A percentile compares a stretch with the other conserved stretches of the same genome.
These are phyloP conservation scores for Hymenoscyphus infarciens DNA, from an alignment of 2,329 filamentous ascomycete species.

Conservation along the genomic window DNA sequence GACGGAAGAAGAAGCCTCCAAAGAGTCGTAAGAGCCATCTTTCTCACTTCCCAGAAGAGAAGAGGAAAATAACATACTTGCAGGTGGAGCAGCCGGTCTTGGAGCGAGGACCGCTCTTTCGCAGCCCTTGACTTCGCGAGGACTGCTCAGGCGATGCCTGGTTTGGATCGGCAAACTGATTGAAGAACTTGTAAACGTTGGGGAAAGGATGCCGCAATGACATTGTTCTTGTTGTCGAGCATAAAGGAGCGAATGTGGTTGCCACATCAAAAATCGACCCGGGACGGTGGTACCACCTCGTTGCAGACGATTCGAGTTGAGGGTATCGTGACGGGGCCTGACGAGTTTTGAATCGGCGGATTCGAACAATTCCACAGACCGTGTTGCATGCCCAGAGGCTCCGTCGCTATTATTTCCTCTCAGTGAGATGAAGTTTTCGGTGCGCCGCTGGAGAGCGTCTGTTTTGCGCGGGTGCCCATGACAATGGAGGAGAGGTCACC, in stretches of 20 bases:
- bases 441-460: conserved; percentile 23
- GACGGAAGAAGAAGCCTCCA: not conserved
- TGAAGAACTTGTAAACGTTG: conserved; percentile 36
- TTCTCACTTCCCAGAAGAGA: not conserved
- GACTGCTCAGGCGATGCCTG: conserved; percentile 33
- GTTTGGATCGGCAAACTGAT: conserved; percentile 34
- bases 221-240: conserved; percentile 29
- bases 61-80: conserved; percentile 30
- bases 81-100: conserved; percentile 36
- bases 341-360: not conserved
- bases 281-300: conserved; percentile 12
- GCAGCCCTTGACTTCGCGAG: conserved; percentile 34
- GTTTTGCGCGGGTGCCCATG: conserved; percentile 27
- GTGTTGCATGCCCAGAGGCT: conserved; percentile 13
- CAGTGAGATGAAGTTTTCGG: conserved; percentile 17
- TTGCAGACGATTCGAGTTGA: not conserved
- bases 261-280: conserved; percentile 14
- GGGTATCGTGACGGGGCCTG: not conserved
- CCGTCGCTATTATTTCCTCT: conserved; percentile 7
- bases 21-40: not conserved
- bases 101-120: conserved; percentile 35
- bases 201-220: conserved; percentile 34
- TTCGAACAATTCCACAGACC: conserved; percentile 13
- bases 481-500: conserved; percentile 21
- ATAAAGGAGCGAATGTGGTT: conserved; percentile 14